A percentile compares a stretch with the other conserved stretches of the same genome.
These are phyloP conservation scores for Coniochaeta sp. DNA, from an alignment of 2,329 filamentous ascomycete genomes.

Conservation along the genomic window DNA sequence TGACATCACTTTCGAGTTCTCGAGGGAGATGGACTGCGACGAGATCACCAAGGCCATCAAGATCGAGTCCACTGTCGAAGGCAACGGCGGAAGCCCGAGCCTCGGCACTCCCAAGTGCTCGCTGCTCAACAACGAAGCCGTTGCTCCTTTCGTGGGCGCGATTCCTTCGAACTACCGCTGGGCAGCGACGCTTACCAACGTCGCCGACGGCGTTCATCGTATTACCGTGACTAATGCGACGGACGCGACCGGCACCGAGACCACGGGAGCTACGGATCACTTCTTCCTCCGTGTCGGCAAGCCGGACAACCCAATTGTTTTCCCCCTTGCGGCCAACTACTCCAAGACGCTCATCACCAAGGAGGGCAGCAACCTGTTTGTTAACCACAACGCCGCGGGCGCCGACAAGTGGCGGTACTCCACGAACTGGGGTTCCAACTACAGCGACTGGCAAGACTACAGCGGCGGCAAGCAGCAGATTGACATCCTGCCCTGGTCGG, in stretches of 20 bases:
- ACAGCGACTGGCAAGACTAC: slow-evolving; percentile 52
- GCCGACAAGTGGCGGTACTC: slow-evolving; percentile 57
- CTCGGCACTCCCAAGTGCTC: slow-evolving; percentile 41
- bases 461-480: slow-evolving; percentile 41
- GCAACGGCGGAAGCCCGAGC: slow-evolving; percentile 28
- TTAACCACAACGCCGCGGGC: slow-evolving; percentile 53
- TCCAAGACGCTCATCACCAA: slow-evolving; percentile 41
- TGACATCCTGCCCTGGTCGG: slow-evolving; percentile 44
- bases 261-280: slow-evolving; percentile 47
- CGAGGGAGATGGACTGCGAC: slow-evolving; percentile 53
- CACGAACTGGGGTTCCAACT: slow-evolving; percentile 52
- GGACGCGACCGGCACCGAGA: slow-evolving; percentile 26
- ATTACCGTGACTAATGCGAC: slow-evolving; percentile 49
- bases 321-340: slow-evolving; percentile 49
- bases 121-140: slow-evolving; percentile 24
- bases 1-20: slow-evolving; percentile 48
- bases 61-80: slow-evolving; percentile 44
- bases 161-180: slow-evolving; percentile 48
- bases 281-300: slow-evolving; percentile 56
- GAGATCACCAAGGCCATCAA: slow-evolving; percentile 39
- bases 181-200: slow-evolving; percentile 42
- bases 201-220: slow-evolving; percentile 54
- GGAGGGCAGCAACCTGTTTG: slow-evolving; percentile 28
- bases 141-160: slow-evolving; percentile 37
- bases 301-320: slow-evolving; percentile 51